Evolutionary conservation across 148 eudicot species (phyloP), one percentile per base, ranked within the genome.

Genomic region (Persicaria maculosa): DNA sequence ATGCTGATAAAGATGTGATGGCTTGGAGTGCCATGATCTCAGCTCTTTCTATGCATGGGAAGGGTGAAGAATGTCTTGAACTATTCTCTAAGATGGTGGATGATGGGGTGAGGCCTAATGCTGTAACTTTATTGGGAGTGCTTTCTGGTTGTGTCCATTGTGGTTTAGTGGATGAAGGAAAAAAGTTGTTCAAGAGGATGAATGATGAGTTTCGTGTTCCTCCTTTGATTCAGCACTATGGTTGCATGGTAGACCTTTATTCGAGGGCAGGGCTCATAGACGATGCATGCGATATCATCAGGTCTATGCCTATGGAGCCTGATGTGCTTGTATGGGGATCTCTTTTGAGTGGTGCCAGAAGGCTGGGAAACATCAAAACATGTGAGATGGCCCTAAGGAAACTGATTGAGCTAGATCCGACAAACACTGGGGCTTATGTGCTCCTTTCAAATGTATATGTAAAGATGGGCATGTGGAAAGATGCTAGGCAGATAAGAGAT

Each of bases 271-370:
- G 83, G 47, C 79, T 74, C 9, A 77, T 83, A 17, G 53, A 80
- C 16, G 74, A 72, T 57, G 85, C 83, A 12, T 74, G 76, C 78
- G 65, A 80, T 65, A 31, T 73, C 64, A 45, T 83, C 53, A 54
- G 75, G 6, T 74, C 77, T 5, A 77, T 83, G 85, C 85, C 83
- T 9, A 83, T 80, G 78, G 75, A 83, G 50, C 83, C 83, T 4
- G 83, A 83, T 77, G 85, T 72, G 20, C 76, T 83, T 72, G 50
- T 80, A 1, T 83, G 85, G 85, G 83, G 85, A 65, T 80, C 85
- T 48, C 47, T 83, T 50, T 72, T 83, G 68, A 75, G 83, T 72
- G 85, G 78, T 15, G 72, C 83, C 25, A 77, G 85, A 83, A 80
- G 65, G 73, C 67, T 62, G 19, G 79, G 76, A 52, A 68, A 83